These are phyloP conservation scores for Terfezia boudieri DNA, from an alignment of 495 filamentous ascomycete genomes.

Conservation along the genomic window DNA sequence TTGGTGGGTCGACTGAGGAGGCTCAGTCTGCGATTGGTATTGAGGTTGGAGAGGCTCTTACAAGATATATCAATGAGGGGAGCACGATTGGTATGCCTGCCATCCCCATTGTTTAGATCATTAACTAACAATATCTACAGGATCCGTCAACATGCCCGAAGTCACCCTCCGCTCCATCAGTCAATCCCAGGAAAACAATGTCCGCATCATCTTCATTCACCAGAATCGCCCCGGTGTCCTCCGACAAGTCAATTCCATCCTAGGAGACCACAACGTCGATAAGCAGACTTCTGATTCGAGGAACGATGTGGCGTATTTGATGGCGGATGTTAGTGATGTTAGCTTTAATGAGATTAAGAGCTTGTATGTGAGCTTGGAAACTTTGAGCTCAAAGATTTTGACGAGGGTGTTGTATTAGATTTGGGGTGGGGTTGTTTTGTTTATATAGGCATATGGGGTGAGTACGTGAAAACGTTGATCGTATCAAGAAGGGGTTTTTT, in stretches of 20 bases:
- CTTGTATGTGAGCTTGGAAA: constrained; percentile 60
- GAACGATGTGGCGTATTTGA: constrained; percentile 87
- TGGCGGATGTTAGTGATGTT: constrained; percentile 90
- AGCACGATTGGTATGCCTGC: constrained; percentile 36
- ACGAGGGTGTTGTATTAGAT: constrained; percentile 69
- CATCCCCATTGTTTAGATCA: background rate
- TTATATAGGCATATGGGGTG: background rate
- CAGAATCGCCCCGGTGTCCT: constrained; percentile 87
- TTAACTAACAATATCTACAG: too few species aligned
- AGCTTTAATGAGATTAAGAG: constrained; percentile 60
- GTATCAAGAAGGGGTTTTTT: background rate
- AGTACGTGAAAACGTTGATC: background rate
- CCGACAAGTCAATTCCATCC: constrained; percentile 76
- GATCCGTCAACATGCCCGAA: constrained; percentile 74
- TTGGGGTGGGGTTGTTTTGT: background rate
- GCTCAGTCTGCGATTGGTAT: constrained; percentile 90
- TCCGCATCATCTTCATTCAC: constrained; percentile 87
- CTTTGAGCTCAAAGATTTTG: constrained; percentile 59
- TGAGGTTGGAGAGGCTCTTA: constrained; percentile 70
- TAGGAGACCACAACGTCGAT: constrained; percentile 89
- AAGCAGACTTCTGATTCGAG: constrained; percentile 93
- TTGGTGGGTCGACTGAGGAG: constrained; percentile 94
- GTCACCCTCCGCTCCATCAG: constrained; percentile 69
- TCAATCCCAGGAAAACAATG: constrained; percentile 66
- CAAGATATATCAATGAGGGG: constrained; percentile 84